Base-by-base conservation (phyloP, 345 rosid species). In the Syzygium aromaticum region DNA sequence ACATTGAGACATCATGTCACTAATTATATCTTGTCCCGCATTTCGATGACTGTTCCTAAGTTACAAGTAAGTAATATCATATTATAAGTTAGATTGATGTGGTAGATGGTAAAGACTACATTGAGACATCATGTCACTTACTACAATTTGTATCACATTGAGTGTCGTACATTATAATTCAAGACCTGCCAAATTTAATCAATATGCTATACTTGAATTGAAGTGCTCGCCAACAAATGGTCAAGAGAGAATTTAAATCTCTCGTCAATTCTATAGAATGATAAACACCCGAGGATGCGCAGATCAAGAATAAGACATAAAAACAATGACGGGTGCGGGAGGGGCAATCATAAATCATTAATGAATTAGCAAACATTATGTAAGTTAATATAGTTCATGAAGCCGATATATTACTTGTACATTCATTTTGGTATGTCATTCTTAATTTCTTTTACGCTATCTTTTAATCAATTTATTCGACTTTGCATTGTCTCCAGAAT, bases 161-260 rank as follows among this genome's bases (percentile, higher is more conserved):
- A 67, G 11, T 67, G 11, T 1, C 1, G 1, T 30, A 64, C 11
- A 64, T 64, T 1, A 7, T 0, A 64, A 64, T 64, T 30, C 0
- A 6, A 30, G 21, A 64, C 1, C 0, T 11, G 25, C 5, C 46
- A 33, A 73, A 73, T 33, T 73, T 73, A 38, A 19, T 19, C 46
- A 19, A 73, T 0, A 19, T 33, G 46, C 13, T 22, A 33, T 19
- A 33, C 25, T 3, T 3, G 2, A 0, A 73, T 33, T 46, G 5
- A 33, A 17, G 7, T 33, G 80, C 46, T 73, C 0, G 7, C 49
- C 49, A 73, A 2, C 80, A 33, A 33, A 64, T 16, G 30, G 77
- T 64, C 43, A 16, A 30, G 11, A 64, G 38, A 64, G 43, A 64
- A 30, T 64, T 15, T 30, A 14, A 22, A 2, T 64, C 21, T 21